A percentile compares a stretch with the other conserved stretches of the same genome.
Evolutionary conservation across 192 early-diverging fungal species (phyloP).

Genomic region (Cetraspora pellucida): DNA sequence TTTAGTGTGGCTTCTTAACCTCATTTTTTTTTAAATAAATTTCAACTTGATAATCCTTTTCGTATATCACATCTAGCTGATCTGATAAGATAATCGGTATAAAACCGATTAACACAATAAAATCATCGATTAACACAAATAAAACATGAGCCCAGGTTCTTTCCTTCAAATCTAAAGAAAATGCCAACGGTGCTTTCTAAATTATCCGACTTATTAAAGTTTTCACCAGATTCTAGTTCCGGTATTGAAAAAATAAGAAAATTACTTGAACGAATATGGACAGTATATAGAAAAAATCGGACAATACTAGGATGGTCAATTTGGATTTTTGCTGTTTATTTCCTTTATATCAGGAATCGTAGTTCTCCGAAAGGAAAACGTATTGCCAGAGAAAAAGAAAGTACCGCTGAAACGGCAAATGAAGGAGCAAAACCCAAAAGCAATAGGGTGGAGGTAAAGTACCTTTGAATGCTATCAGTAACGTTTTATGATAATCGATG

Average conservation of each 20-base stretch:
- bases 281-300: constrained; percentile 27
- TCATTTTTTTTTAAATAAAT: no score
- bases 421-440: constrained; percentile 5
- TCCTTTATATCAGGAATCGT: constrained; percentile 13
- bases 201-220: background rate
- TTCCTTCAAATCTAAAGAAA: background rate
- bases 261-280: background rate
- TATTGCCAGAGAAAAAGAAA: background rate
- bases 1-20: no score
- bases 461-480: background rate
- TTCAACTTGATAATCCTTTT: no score
- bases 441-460: constrained; percentile 43
- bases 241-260: background rate
- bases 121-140: no score
- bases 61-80: no score
- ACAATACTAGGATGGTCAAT: constrained; percentile 21
- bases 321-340: constrained; percentile 17
- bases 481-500: background rate
- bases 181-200: constrained; percentile 25
- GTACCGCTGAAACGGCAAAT: background rate
- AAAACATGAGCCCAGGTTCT: no score
- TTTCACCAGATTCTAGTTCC: background rate
- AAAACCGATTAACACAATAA: no score
- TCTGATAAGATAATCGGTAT: no score
- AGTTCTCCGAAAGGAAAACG: background rate